Evolutionary conservation across 2,329 filamentous ascomycete genomes (phyloP).

Genomic region (Neofusicoccum sp.): DNA sequence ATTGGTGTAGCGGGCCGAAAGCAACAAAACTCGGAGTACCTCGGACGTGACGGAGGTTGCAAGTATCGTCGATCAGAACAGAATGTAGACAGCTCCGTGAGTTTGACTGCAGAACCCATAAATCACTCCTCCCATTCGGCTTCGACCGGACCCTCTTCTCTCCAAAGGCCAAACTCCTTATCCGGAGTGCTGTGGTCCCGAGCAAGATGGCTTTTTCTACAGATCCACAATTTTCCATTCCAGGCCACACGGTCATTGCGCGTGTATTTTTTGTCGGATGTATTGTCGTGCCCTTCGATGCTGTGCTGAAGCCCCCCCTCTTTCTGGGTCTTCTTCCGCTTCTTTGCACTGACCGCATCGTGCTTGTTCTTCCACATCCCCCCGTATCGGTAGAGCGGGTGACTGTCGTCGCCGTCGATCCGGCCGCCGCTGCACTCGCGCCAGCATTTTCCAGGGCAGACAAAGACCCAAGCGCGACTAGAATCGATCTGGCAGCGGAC

Average conservation of each 20-base stretch:
- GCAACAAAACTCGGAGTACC: constrained; percentile 14
- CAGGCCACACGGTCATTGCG: constrained; percentile 5
- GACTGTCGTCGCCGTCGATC: constrained; percentile 44
- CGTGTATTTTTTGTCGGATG: neutral
- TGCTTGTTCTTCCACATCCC: constrained; percentile 36
- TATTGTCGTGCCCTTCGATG: neutral
- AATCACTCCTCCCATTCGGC: neutral
- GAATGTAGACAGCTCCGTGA: neutral
- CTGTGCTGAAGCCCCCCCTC: neutral
- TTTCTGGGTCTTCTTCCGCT: constrained; percentile 31
- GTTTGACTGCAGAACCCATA: neutral
- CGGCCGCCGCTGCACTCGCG: constrained; percentile 46
- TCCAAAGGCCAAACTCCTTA: neutral
- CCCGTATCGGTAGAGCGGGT: constrained; percentile 37
- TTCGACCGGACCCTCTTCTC: neutral
- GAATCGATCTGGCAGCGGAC: constrained; percentile 49
- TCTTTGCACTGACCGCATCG: constrained; percentile 39
- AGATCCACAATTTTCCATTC: constrained; percentile 7
- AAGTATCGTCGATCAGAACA: constrained; percentile 1
- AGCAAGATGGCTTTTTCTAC: constrained; percentile 16
- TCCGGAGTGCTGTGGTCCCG: neutral
- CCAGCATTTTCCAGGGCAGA: constrained; percentile 50
- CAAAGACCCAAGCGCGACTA: constrained; percentile 45
- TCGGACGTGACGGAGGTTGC: neutral
- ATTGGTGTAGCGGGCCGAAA: constrained; percentile 1